These are phyloP conservation scores for Talaromyces sp. DNA, from an alignment of 2,329 filamentous ascomycete genomes.

Conservation along the genomic window DNA sequence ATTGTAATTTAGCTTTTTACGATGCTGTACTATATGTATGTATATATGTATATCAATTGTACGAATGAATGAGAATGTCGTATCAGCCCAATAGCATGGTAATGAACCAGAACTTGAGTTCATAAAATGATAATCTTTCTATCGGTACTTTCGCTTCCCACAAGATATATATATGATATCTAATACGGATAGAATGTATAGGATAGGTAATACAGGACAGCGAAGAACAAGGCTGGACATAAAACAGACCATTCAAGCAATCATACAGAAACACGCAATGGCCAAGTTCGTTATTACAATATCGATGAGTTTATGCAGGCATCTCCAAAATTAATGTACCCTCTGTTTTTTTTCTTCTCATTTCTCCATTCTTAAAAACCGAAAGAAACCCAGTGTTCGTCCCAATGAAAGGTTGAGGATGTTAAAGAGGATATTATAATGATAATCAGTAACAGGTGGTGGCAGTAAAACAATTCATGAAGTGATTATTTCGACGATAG, in stretches of 20 bases:
- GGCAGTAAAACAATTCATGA: neutral
- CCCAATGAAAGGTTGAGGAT: neutral
- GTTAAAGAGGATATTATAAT: neutral
- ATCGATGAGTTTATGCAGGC: neutral
- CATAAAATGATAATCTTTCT: too few species aligned
- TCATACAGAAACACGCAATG: neutral
- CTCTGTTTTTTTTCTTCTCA: neutral
- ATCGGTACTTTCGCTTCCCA: neutral
- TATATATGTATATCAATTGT: neutral
- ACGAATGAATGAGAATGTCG: neutral
- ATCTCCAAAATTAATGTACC: neutral
- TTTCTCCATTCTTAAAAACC: neutral
- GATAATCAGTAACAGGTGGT: neutral
- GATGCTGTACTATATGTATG: neutral
- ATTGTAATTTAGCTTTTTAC: neutral
- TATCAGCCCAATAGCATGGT: neutral
- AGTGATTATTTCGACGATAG: slow-evolving; percentile 2
- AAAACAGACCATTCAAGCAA: neutral
- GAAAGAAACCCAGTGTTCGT: neutral
- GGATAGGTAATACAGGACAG: neutral
- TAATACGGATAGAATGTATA: neutral
- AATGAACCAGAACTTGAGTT: too few species aligned
- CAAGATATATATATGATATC: neutral
- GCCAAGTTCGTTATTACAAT: neutral
- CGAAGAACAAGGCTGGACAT: neutral